Base-by-base conservation (phyloP, 2,329 filamentous ascomycete species). In the Colletotrichum sp. region DNA sequence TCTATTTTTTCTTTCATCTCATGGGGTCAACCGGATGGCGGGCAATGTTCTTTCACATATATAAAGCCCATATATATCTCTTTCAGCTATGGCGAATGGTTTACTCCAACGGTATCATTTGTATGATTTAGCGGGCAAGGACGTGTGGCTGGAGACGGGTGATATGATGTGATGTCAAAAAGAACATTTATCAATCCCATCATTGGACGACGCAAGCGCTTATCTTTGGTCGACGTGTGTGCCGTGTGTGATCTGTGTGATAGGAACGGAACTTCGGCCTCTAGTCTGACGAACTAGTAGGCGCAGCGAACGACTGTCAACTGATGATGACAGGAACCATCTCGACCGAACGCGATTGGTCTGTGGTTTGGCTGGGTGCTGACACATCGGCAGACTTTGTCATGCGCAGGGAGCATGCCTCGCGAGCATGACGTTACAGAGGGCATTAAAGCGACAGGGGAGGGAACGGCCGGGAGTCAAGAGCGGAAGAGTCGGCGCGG, bases 11-110 rank as follows among this genome's bases (percentile, higher is more conserved):
- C 49, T 44, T 72, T 22, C 16, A 19, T 59, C 11, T 64, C 66
- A 63, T 25, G 15, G 61, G 69, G 36, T 27, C 36, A 29, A 22
- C 27, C 16, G 70, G 64, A 34, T 69, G 57, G 44, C 25, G 36
- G 64, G 64, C 70, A 76, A 65, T 64, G 70, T 73, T 76, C 70
- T 76, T 62, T 74, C 39, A 69, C 59, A 69, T 69, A 73, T 73
- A 65, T 65, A 61, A 75, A 64, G 59, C 44, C 73, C 59, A 73
- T 73, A 76, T 69, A 69, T 69, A 73, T 32, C 64, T 27, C 64
- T 72, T 76, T 65, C 59, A 76, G 44, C 29, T 65, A 62, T 59
- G 64, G 29, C 64, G 64, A 59, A 36, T 65, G 30, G 55, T 72
- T 75, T 19, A 34, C 36, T 64, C 15, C 27, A 55, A 25, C 9